These are phyloP conservation scores for Talaromyces liani DNA, from an alignment of 495 filamentous ascomycete genomes.

Conservation along the genomic window DNA sequence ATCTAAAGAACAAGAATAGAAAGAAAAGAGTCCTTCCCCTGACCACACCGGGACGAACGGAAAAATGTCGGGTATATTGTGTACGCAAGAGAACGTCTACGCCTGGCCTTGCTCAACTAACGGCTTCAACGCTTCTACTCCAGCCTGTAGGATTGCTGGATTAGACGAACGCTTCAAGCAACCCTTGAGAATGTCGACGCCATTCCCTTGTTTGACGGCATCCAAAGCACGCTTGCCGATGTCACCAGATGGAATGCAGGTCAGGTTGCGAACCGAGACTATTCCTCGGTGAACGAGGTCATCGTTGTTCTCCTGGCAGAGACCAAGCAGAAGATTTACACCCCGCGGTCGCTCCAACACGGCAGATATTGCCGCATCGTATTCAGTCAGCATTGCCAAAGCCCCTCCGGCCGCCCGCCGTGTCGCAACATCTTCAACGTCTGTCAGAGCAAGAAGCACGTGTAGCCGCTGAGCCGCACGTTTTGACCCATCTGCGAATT, in stretches of 20 bases:
- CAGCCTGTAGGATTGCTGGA: conserved; percentile 55
- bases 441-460: conserved; percentile 77
- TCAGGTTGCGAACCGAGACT: conserved; percentile 57
- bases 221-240: conserved; percentile 32
- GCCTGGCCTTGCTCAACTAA: conserved; percentile 35
- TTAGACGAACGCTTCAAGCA: conserved; percentile 57
- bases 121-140: conserved; percentile 54
- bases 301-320: conserved; percentile 71
- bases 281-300: conserved; percentile 71
- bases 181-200: conserved; percentile 52
- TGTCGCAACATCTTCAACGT: conserved; percentile 73
- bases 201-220: conserved; percentile 37
- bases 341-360: conserved; percentile 63
- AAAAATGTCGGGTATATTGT: not conserved
- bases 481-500: conserved; percentile 64
- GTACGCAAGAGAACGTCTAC: not conserved
- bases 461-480: conserved; percentile 66
- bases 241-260: conserved; percentile 31
- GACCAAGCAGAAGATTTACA: conserved; percentile 57
- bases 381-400: conserved; percentile 73
- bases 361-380: conserved; percentile 60
- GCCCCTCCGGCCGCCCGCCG: conserved; percentile 82
- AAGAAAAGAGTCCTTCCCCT: not conserved
- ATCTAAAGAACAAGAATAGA: conserved; percentile 1
- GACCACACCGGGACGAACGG: not conserved